These are phyloP conservation scores for Populus trichocarpa DNA, from an alignment of 441 rosid species.

Conservation along the genomic window DNA sequence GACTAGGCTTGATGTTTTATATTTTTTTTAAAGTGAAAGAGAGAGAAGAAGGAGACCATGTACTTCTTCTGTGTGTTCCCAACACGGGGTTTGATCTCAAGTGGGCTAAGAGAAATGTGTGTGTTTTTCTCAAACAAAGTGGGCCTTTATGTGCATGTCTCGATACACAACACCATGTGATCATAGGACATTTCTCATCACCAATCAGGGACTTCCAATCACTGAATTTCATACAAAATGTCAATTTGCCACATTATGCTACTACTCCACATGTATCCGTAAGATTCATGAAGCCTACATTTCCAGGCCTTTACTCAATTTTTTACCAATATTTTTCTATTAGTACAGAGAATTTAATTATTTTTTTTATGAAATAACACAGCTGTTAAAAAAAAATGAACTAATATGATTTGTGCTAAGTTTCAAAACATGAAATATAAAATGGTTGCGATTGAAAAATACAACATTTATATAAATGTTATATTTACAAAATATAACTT, in stretches of 20 bases:
- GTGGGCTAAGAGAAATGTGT: slow-evolving; percentile 52
- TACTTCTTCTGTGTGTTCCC: slow-evolving; percentile 28
- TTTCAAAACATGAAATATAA: too few species aligned
- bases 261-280: background rate
- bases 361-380: too few species aligned
- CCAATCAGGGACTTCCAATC: slow-evolving; percentile 20
- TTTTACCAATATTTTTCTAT: background rate
- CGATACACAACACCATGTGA: slow-evolving; percentile 68
- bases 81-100: slow-evolving; percentile 48
- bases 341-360: too few species aligned
- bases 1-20: slow-evolving; percentile 23
- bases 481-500: too few species aligned
- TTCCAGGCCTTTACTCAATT: background rate
- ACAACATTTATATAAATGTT: too few species aligned
- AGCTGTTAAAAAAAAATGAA: too few species aligned
- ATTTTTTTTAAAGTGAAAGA: background rate
- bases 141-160: slow-evolving; percentile 67
- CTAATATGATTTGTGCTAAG: too few species aligned
- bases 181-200: slow-evolving; percentile 41
- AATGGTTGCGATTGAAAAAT: too few species aligned
- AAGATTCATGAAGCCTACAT: background rate
- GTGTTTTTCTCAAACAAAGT: slow-evolving; percentile 49
- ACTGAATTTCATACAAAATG: slow-evolving; percentile 24
- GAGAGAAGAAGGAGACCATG: slow-evolving; percentile 10
- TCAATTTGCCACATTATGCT: slow-evolving; percentile 2